These are phyloP conservation scores for Populus pruinosa DNA, from an alignment of 345 rosid genomes.

Conservation along the genomic window DNA sequence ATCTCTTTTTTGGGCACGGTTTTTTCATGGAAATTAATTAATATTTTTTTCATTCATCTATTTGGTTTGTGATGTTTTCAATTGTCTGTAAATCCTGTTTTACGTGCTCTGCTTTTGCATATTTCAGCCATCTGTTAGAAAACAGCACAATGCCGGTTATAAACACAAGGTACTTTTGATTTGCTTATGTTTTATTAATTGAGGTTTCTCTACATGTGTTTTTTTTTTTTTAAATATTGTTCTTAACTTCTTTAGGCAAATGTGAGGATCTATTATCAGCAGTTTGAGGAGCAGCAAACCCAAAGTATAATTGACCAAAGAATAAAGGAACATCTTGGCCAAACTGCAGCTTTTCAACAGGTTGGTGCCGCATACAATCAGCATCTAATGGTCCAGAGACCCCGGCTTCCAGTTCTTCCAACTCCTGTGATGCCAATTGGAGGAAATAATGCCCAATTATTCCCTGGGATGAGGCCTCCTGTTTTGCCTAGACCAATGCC, in stretches of 20 bases:
- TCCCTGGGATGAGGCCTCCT: slow-evolving; percentile 82
- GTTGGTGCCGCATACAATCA: slow-evolving; percentile 90
- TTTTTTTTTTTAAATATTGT: not conserved
- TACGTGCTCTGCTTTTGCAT: not conserved
- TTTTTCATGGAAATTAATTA: too few relatives aligned
- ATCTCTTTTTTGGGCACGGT: too few relatives aligned
- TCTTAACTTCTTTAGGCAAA: slow-evolving; percentile 55
- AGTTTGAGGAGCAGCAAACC: slow-evolving; percentile 98
- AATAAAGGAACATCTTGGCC: slow-evolving; percentile 93
- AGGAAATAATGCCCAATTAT: slow-evolving; percentile 38
- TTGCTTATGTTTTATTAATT: not conserved
- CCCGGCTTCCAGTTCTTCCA: slow-evolving; percentile 75
- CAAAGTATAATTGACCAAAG: slow-evolving; percentile 95
- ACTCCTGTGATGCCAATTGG: slow-evolving; percentile 53
- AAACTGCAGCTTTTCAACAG: slow-evolving; percentile 78
- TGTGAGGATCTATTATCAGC: slow-evolving; percentile 87
- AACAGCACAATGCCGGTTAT: slow-evolving; percentile 98
- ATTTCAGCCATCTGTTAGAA: slow-evolving; percentile 94
- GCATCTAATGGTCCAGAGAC: slow-evolving; percentile 72
- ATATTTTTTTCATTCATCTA: too few relatives aligned
- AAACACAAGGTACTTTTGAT: slow-evolving; percentile 74
- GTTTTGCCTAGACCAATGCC: slow-evolving; percentile 70
- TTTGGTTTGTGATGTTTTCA: too few relatives aligned
- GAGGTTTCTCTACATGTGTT: not conserved
- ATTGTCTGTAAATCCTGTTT: too few relatives aligned